Conservation (phyloP, 768 basidiomycete species). For the Leccinum incarnatum region DNA sequence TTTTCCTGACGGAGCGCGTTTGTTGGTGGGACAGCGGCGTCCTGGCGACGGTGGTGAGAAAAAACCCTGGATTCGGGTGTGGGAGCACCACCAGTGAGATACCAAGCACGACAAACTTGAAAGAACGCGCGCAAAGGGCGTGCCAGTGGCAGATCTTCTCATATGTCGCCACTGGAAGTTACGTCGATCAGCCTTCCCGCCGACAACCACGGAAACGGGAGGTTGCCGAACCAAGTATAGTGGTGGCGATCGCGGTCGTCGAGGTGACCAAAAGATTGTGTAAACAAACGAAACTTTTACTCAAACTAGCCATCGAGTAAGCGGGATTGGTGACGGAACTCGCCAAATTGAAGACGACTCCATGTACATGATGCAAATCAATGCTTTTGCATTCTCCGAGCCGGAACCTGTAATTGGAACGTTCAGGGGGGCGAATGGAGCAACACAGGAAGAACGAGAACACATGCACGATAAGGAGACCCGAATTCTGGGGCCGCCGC, state of each 20-base stretch:
- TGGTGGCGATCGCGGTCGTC: not conserved
- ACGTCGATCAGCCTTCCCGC: conserved; percentile 11
- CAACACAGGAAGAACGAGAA: conserved; percentile 2
- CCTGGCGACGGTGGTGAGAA: conserved; percentile 22
- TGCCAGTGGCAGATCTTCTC: conserved; percentile 25
- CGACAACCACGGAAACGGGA: conserved; percentile 15
- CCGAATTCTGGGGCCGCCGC: conserved; percentile 25
- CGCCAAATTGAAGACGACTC: conserved; percentile 4
- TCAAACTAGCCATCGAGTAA: not conserved
- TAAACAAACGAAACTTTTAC: conserved; percentile 13
- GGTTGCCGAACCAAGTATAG: not conserved
- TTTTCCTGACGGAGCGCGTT: conserved; percentile 8
- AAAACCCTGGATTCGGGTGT: conserved; percentile 23
- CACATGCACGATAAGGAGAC: conserved; percentile 3
- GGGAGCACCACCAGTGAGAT: conserved; percentile 11
- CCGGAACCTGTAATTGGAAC: conserved; percentile 12
- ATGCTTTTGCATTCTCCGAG: not conserved
- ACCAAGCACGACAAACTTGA: conserved; percentile 11
- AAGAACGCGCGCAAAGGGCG: conserved; percentile 29
- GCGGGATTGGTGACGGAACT: not conserved
- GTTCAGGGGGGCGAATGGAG: conserved; percentile 21
- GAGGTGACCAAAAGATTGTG: conserved; percentile 6
- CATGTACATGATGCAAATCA: not conserved
- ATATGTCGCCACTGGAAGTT: conserved; percentile 15
- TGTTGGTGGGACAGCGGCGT: conserved; percentile 8